Percentiles rank a stretch among this genome's conserved stretches.
Conservation (phyloP, 2,329 filamentous ascomycete genomes). For the Canariomyces notabilis region DNA sequence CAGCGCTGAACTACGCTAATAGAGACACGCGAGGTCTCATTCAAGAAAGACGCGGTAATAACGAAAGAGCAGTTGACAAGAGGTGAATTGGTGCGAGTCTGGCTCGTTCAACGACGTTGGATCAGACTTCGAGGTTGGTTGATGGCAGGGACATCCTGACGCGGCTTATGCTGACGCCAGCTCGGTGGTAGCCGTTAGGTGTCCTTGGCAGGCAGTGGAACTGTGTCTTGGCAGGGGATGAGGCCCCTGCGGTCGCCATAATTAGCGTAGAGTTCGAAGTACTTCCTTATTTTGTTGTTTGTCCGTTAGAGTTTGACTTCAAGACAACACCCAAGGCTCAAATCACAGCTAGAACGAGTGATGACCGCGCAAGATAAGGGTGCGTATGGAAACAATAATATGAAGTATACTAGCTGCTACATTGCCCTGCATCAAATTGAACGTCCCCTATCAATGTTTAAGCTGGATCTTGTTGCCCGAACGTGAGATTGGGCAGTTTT, state of each 20-base stretch:
- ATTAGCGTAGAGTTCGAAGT: not conserved
- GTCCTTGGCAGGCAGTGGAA: conserved; percentile 8
- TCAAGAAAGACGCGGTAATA: not conserved
- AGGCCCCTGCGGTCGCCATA: not conserved
- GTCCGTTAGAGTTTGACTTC: too few relatives aligned
- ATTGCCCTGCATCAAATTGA: too few relatives aligned
- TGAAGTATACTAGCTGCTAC: too few relatives aligned
- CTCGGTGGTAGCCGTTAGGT: not conserved
- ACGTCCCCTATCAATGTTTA: too few relatives aligned
- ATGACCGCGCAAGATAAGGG: too few relatives aligned
- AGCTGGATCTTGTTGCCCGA: too few relatives aligned
- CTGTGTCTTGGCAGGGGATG: not conserved
- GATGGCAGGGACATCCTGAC: conserved; percentile 4
- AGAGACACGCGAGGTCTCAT: conserved; percentile 5
- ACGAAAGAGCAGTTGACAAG: not conserved
- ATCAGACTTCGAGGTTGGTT: not conserved
- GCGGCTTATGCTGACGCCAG: conserved; percentile 9
- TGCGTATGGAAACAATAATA: too few relatives aligned
- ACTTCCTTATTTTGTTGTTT: too few relatives aligned
- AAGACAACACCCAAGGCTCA: too few relatives aligned
- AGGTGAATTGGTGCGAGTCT: not conserved
- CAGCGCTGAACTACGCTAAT: conserved; percentile 10
- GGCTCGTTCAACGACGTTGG: not conserved
- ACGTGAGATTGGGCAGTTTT: too few relatives aligned
- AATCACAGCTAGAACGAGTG: too few relatives aligned